Evolutionary conservation across 352 stramenopile genomes (phyloP).

Genomic region (Phytophthora capsici): DNA sequence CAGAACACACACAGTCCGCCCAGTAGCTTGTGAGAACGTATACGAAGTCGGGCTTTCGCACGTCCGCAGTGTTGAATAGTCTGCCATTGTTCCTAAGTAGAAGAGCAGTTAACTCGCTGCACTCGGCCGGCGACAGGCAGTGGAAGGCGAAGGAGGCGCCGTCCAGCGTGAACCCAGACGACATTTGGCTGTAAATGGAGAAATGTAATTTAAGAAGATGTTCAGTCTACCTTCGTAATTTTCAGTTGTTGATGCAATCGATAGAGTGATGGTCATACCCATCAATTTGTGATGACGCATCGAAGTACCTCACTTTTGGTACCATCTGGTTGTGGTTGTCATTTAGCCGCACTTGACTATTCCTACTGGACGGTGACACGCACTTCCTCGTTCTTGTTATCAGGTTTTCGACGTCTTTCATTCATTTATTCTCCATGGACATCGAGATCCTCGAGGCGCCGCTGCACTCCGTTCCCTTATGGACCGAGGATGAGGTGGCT

Average conservation of each 20-base stretch:
- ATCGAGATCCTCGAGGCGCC: constrained; percentile 25
- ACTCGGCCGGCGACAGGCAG: constrained; percentile 26
- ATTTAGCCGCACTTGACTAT: neutral
- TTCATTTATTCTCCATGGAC: constrained; percentile 13
- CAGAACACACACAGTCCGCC: constrained; percentile 30
- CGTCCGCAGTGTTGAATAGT: constrained; percentile 9
- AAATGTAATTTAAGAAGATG: constrained; percentile 2
- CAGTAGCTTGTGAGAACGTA: constrained; percentile 66
- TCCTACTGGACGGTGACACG: neutral
- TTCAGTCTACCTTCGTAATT: neutral
- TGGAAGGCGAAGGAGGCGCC: constrained; percentile 43
- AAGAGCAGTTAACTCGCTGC: constrained; percentile 14
- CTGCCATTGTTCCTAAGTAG: constrained; percentile 22
- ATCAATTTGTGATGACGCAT: constrained; percentile 23
- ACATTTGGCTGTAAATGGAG: constrained; percentile 18
- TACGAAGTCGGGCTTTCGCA: constrained; percentile 19
- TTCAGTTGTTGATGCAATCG: neutral
- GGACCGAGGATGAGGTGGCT: constrained; percentile 34
- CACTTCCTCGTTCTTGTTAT: constrained; percentile 4
- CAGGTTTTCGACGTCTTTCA: constrained; percentile 1
- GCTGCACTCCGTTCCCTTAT: constrained; percentile 9
- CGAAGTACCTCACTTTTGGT: constrained; percentile 8
- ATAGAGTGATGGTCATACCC: constrained; percentile 8
- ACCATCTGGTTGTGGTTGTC: neutral
- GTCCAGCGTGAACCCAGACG: constrained; percentile 31